Evolutionary conservation across 164 flowering plant genomes (phyloP).

Genomic region (Piper betle): DNA sequence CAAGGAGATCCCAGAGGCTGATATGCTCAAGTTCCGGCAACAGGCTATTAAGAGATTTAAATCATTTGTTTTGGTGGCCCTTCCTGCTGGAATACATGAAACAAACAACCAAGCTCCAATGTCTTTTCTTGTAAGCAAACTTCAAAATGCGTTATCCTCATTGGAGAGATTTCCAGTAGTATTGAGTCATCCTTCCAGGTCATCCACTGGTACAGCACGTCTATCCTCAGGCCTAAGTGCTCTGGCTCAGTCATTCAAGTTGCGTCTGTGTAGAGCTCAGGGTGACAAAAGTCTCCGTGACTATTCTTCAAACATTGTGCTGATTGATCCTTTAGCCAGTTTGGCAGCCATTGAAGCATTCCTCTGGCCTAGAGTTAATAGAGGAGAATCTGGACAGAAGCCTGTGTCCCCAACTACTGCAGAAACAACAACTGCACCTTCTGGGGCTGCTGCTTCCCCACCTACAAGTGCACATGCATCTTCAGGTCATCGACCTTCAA

Average conservation of each 20-base stretch:
- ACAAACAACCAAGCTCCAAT: slow-evolving; percentile 39
- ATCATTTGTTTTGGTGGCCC: slow-evolving; percentile 60
- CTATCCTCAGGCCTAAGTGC: slow-evolving; percentile 88
- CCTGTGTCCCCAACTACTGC: slow-evolving; percentile 42
- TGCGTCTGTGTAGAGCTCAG: slow-evolving; percentile 85
- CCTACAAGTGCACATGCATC: slow-evolving; percentile 54
- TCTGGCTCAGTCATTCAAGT: slow-evolving; percentile 78
- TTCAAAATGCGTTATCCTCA: slow-evolving; percentile 89
- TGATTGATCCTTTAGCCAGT: slow-evolving; percentile 94
- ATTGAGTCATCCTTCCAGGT: slow-evolving; percentile 73
- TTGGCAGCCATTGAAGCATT: slow-evolving; percentile 95
- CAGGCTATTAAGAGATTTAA: slow-evolving; percentile 73
- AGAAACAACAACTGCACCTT: slow-evolving; percentile 49
- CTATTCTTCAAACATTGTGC: slow-evolving; percentile 85
- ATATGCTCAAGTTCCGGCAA: slow-evolving; percentile 60
- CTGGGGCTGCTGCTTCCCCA: slow-evolving; percentile 45
- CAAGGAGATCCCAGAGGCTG: slow-evolving; percentile 65
- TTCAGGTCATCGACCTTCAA: slow-evolving; percentile 61
- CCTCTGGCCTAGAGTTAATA: slow-evolving; percentile 89
- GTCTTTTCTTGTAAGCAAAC: slow-evolving; percentile 77
- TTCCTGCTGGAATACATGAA: slow-evolving; percentile 34
- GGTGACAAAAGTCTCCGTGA: slow-evolving; percentile 92
- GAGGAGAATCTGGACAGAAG: slow-evolving; percentile 71
- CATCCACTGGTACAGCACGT: slow-evolving; percentile 66
- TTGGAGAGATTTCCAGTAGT: slow-evolving; percentile 93